A percentile compares a stretch with the other conserved stretches of the same genome.
phyloP scores from a whole-genome alignment of 257 asterid genomes.

The Anisodus acutangulus region DNA sequence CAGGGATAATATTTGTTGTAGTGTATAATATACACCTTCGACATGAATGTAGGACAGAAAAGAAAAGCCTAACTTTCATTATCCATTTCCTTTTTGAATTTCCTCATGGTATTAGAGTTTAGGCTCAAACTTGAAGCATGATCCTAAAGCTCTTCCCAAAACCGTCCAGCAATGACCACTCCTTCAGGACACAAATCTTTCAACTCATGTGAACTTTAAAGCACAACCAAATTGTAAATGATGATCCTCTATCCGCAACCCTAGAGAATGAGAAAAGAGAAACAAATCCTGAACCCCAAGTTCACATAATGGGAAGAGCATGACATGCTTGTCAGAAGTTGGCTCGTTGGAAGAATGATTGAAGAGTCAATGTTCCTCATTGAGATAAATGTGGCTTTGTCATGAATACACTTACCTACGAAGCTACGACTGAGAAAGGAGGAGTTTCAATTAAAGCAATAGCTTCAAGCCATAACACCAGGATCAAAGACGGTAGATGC shows the following conservation, averaged over 20 bases:
- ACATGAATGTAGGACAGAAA: background rate
- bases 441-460: no score
- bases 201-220: background rate
- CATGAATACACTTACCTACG: no score
- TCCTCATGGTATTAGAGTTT: constrained; percentile 5
- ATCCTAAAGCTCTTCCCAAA: background rate
- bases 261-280: background rate
- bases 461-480: no score
- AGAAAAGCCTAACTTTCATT: background rate
- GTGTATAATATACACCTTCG: background rate
- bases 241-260: background rate
- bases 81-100: constrained; percentile 22
- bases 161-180: no score
- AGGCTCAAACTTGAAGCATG: background rate
- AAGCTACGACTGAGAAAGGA: no score
- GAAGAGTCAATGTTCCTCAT: background rate
- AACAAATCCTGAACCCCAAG: background rate
- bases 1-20: background rate
- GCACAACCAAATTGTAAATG: background rate
- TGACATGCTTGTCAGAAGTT: background rate
- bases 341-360: background rate
- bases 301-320: background rate
- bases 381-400: background rate
- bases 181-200: no score
- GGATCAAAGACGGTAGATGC: no score